Evolutionary conservation across 108 stramenopile species (phyloP), one percentile per base, ranked within the genome.

Genomic region (Pseudonitzschia pungens): DNA sequence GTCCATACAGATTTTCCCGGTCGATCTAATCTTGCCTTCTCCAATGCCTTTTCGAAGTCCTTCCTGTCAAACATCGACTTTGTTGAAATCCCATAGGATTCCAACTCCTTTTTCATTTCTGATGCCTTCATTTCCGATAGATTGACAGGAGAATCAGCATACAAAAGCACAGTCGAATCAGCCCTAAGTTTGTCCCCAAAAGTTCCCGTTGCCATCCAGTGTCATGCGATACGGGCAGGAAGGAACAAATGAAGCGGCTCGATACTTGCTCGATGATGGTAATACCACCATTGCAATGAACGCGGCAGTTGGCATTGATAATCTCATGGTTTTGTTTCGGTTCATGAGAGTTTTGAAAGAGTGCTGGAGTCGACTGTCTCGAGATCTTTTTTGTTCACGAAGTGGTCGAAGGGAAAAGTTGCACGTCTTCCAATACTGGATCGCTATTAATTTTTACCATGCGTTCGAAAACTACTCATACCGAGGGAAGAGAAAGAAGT

Each of bases 61-160:
- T 68, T 79, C 83, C 90, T 92, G 68, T 92, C 91, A 22, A 92
- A 75, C 60, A 92, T 80, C 8, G 76, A 42, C 42, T 80, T 82
- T 24, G 91, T 92, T 4, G 89, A 87, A 43, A 92, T 85, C 0
- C 91, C 91, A 63, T 86, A 89, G 14, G 76, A 73, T 72, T 92
- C 89, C 27, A 92, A 64, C 69, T 92, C 91, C 55, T 82, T 84
- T 48, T 82, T 84, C 57, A 92, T 88, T 48, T 84, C 87, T 1
- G 77, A 73, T 11, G 81, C 83, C 80, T 77, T 81, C 91, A 92
- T 89, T 28, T 76, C 52, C 22, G 48, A 42, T 26, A 87, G 67
- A 48, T 86, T 84, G 8, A 31, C 26, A 24, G 57, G 57, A 58
- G 57, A 58, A 14, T 58, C 57, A 14, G 57, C 57, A 27, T 31